Percentiles rank a stretch among this genome's conserved stretches.
Evolutionary conservation across 441 rosid genomes (phyloP).

Genomic region (Dalechampia spathulata): DNA sequence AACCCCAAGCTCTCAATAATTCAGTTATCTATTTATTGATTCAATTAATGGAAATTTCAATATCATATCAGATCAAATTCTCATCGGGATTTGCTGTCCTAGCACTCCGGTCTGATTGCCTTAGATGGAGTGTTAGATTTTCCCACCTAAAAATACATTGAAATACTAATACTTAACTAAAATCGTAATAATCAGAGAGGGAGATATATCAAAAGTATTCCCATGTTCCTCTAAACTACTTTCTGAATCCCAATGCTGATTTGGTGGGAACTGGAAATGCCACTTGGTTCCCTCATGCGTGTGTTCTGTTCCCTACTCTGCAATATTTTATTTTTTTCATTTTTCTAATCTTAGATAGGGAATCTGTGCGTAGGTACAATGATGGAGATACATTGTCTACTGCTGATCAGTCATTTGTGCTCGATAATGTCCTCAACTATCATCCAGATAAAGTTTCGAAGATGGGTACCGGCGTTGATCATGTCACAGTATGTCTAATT

Average conservation of each 20-base stretch:
- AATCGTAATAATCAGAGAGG: too few relatives aligned
- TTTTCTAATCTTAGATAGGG: conserved; percentile 10
- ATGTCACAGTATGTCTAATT: conserved; percentile 53
- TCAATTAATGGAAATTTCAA: too few relatives aligned
- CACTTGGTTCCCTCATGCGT: neutral
- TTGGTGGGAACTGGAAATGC: too few relatives aligned
- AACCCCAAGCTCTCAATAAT: too few relatives aligned
- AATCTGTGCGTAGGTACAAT: conserved; percentile 44
- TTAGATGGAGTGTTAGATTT: too few relatives aligned
- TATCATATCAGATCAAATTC: too few relatives aligned
- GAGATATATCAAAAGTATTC: too few relatives aligned
- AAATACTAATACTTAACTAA: too few relatives aligned
- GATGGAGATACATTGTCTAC: conserved; percentile 71
- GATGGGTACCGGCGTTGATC: conserved; percentile 68
- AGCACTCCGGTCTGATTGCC: too few relatives aligned
- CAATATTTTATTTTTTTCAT: conserved; percentile 5
- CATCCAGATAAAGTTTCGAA: conserved; percentile 76
- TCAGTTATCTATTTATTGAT: too few relatives aligned
- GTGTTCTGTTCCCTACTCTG: neutral
- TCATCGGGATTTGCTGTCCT: too few relatives aligned
- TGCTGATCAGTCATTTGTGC: conserved; percentile 47
- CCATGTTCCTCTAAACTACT: neutral
- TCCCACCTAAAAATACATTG: too few relatives aligned
- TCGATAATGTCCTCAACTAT: conserved; percentile 56
- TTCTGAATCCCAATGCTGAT: neutral